These are phyloP conservation scores for Scenedesmus sp. DNA, from an alignment of 163 green algal genomes.

Conservation along the genomic window DNA sequence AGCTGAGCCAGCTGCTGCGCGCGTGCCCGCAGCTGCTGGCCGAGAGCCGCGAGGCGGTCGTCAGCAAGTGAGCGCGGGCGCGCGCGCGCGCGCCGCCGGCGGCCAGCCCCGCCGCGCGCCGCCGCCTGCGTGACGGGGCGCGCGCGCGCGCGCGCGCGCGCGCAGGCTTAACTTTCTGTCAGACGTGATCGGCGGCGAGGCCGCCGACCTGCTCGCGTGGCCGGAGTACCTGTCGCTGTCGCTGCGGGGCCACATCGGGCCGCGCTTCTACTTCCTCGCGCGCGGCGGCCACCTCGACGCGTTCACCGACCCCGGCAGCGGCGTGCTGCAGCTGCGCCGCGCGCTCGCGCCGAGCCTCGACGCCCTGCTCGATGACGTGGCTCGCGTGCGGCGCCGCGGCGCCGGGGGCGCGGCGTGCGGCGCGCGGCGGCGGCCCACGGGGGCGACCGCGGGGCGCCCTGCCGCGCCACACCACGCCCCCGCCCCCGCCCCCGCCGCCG, in stretches of 20 bases:
- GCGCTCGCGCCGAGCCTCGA: slow-evolving; percentile 14
- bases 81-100: too few species aligned
- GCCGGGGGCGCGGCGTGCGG: too few species aligned
- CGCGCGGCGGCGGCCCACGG: too few species aligned
- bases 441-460: too few species aligned
- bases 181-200: neutral
- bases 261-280: slow-evolving; percentile 32
- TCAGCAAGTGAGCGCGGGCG: slow-evolving; percentile 32
- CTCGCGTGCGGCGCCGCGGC: slow-evolving; percentile 10
- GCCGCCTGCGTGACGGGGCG: neutral
- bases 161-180: slow-evolving; percentile 37
- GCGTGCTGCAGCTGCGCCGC: slow-evolving; percentile 25
- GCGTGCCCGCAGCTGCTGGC: slow-evolving; percentile 15
- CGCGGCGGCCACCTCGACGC: slow-evolving; percentile 1
- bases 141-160: neutral
- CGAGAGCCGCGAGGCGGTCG: neutral
- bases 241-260: slow-evolving; percentile 12
- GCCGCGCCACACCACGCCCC: too few species aligned
- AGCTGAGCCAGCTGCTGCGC: slow-evolving; percentile 30
- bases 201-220: slow-evolving; percentile 6
- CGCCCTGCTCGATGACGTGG: slow-evolving; percentile 19
- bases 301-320: slow-evolving; percentile 23
- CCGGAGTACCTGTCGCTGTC: slow-evolving; percentile 10
- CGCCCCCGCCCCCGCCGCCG: too few species aligned
- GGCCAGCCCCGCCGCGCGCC: neutral